Percentiles rank a stretch among this genome's conserved stretches.
Conservation (phyloP, 306 rosid species). For the Quercus variabilis region DNA sequence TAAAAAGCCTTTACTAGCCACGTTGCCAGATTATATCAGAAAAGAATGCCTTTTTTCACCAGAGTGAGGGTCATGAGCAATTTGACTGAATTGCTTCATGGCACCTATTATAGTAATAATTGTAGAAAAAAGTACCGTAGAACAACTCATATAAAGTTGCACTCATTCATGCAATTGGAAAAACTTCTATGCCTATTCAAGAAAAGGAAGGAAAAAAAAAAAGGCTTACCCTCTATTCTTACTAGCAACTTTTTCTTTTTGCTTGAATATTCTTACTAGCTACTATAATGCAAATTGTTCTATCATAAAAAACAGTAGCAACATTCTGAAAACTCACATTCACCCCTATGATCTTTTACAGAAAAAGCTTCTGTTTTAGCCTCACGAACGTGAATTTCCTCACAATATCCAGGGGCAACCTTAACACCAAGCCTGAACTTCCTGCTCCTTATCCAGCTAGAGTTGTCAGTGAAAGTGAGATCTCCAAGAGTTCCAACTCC, state of each 20-base stretch:
- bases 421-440: slow-evolving; percentile 82
- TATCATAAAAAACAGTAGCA: not conserved
- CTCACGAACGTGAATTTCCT: slow-evolving; percentile 63
- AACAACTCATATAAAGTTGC: not conserved
- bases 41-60: not conserved
- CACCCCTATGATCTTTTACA: slow-evolving; percentile 93
- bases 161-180: not conserved
- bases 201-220: not conserved
- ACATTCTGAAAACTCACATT: slow-evolving; percentile 55
- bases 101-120: not conserved
- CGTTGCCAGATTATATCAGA: not conserved
- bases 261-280: not conserved
- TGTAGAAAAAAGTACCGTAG: not conserved
- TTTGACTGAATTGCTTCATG: not conserved
- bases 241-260: not conserved
- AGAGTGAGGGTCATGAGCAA: not conserved
- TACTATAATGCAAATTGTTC: not conserved
- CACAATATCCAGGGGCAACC: slow-evolving; percentile 58
- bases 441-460: slow-evolving; percentile 91
- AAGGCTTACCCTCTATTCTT: not conserved
- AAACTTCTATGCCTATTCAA: not conserved
- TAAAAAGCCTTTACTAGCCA: not conserved
- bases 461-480: slow-evolving; percentile 83
- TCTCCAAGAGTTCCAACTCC: slow-evolving; percentile 82
- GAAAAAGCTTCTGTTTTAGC: slow-evolving; percentile 82